A percentile compares a stretch with the other conserved stretches of the same genome.
Conservation (phyloP, 345 rosid species). For the Trapa bicornis region DNA sequence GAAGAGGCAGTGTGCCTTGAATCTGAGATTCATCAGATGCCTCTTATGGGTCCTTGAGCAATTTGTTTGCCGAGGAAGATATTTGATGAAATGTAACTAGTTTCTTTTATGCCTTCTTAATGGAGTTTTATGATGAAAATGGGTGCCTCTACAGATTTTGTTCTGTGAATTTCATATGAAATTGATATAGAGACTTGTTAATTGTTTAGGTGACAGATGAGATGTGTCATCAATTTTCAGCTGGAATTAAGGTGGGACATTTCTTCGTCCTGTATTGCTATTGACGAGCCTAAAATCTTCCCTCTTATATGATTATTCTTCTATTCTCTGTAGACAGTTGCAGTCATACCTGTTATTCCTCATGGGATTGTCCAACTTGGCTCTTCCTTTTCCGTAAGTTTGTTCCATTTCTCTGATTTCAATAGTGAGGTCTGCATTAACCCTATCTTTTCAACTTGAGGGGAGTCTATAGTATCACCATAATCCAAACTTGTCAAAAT, state of each 20-base stretch:
- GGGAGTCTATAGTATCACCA: not conserved
- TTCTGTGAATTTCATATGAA: not conserved
- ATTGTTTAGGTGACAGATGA: constrained; percentile 52
- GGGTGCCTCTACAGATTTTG: not conserved
- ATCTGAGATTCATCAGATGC: not conserved
- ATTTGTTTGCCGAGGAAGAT: not conserved
- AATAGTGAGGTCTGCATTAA: not conserved
- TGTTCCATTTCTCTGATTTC: not conserved
- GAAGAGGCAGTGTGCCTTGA: not conserved
- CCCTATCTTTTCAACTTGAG: not conserved
- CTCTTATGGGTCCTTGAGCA: not conserved
- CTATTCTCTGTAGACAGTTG: constrained; percentile 53
- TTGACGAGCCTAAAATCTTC: not conserved
- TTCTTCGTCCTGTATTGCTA: constrained; percentile 8
- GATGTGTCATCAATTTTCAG: constrained; percentile 66
- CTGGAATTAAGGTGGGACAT: constrained; percentile 68
- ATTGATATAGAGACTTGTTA: not conserved
- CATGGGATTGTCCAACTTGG: constrained; percentile 93
- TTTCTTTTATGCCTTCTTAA: not conserved
- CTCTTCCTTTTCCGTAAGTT: constrained; percentile 63
- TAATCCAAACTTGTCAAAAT: not conserved
- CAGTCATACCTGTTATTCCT: constrained; percentile 70
- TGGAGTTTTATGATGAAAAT: not conserved
- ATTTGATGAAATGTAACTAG: not conserved
- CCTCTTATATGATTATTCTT: not conserved